These are phyloP conservation scores for Eurotiales sp. DNA, from an alignment of 2,329 filamentous ascomycete genomes.

Conservation along the genomic window DNA sequence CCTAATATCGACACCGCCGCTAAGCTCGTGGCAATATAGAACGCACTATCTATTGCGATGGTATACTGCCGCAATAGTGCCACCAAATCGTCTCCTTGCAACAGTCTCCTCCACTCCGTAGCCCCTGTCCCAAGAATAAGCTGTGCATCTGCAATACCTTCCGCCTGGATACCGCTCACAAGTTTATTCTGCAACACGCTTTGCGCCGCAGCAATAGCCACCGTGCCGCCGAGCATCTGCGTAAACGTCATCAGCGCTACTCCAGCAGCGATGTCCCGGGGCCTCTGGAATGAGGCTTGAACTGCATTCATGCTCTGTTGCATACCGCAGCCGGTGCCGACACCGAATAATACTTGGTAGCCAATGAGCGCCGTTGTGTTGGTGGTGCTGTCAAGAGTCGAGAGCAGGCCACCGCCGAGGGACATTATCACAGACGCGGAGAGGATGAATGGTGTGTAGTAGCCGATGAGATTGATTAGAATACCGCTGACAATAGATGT, in stretches of 20 bases:
- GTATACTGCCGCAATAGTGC: constrained; percentile 3
- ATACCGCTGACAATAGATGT: constrained; percentile 25
- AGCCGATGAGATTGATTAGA: constrained; percentile 23
- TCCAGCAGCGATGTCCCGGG: constrained; percentile 30
- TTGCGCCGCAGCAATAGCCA: constrained; percentile 36
- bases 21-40: constrained; percentile 24
- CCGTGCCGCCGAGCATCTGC: constrained; percentile 34
- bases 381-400: constrained; percentile 26
- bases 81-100: neutral
- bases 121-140: constrained; percentile 1
- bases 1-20: constrained; percentile 31
- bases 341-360: constrained; percentile 23
- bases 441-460: constrained; percentile 26
- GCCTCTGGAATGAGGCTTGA: constrained; percentile 28
- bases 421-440: constrained; percentile 25
- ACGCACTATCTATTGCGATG: constrained; percentile 3
- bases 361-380: constrained; percentile 20
- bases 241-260: constrained; percentile 33
- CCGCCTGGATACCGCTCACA: constrained; percentile 20
- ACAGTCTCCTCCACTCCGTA: neutral
- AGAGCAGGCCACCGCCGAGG: constrained; percentile 29
- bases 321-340: constrained; percentile 21
- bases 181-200: constrained; percentile 38
- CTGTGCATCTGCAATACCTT: constrained; percentile 25
- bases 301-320: constrained; percentile 32